Conservation (phyloP, 371 early-diverging fungal species). For the Phascolomyces articulosus region DNA sequence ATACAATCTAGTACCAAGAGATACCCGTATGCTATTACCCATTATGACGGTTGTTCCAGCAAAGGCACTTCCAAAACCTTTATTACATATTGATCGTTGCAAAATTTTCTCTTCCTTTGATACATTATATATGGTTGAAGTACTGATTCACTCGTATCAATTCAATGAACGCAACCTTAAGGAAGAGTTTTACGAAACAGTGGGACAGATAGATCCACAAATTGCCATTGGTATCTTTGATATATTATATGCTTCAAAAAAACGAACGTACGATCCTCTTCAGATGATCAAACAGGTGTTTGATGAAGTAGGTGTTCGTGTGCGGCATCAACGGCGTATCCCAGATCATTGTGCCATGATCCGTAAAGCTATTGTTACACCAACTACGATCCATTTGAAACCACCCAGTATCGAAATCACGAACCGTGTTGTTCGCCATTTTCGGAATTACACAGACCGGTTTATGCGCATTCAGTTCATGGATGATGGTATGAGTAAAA, state of each 20-base stretch:
- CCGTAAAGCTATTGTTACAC: conserved; percentile 66
- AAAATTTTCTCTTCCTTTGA: conserved; percentile 26
- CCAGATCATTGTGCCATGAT: conserved; percentile 59
- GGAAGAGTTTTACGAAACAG: conserved; percentile 28
- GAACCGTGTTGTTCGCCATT: conserved; percentile 71
- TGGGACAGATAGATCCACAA: conserved; percentile 21
- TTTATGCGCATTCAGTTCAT: conserved; percentile 73
- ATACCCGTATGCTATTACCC: background rate
- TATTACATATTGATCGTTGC: conserved; percentile 27
- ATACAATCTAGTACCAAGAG: conserved; percentile 45
- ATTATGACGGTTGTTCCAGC: background rate
- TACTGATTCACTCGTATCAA: conserved; percentile 34
- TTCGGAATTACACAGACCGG: conserved; percentile 45
- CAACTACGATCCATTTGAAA: conserved; percentile 59
- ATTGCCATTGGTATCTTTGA: conserved; percentile 43
- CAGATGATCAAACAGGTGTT: conserved; percentile 20
- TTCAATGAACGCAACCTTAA: conserved; percentile 50
- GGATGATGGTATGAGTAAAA: conserved; percentile 60
- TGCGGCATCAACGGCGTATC: conserved; percentile 23
- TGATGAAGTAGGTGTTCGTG: conserved; percentile 20
- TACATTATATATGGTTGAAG: conserved; percentile 53
- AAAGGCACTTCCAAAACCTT: background rate
- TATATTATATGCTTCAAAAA: conserved; percentile 23
- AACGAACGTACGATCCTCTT: conserved; percentile 45
- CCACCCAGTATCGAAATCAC: conserved; percentile 62